Base-by-base conservation (phyloP, 1,139 yeast genomes). In the Yamadazyma diddensiae region DNA sequence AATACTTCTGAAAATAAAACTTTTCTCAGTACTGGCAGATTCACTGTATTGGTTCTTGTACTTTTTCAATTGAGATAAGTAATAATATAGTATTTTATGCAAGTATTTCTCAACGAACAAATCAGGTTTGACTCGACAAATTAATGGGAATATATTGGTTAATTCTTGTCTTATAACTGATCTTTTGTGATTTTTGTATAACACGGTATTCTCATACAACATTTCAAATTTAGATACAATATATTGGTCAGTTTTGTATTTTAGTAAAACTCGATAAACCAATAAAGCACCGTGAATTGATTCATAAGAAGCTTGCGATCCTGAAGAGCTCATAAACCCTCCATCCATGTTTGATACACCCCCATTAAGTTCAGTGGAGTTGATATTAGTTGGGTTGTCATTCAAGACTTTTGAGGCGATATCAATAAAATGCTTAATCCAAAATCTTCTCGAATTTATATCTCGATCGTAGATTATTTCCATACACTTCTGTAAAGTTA, bases 231-330 rank as follows among this genome's bases (percentile, higher is more conserved):
- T 79, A 10, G 65, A 53, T 19, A 50, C 47, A 28, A 69, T 56
- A 41, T 61, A 67, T 1, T 67, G 53, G 29, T 82, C 82, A 34
- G 74, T 77, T 56, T 85, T 66, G 46, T 85, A 81, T 50, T 74
- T 71, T n/a, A 90, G 70, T 20, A 92, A 65, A 50, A 87, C 97
- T 26, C 94, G 70, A 53, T 82, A 88, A 0, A 86, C 94, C 28
- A 92, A 63, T 15, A 92, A 64, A 1, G 95, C 77, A 0, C 96
- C 97, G 55, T 92, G 97, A 12, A 87, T 73, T 2, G 81, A 70
- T 41, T 88, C 97, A 20, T 77, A 67, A 0, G 82, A 48, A 30
- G 58, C 65, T 2, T 55, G 42, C 1, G 41, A 35, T 12, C 32
- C 23, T 6, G 25, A 6, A 11, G 26, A 10, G 11, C 22, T 21